Percentiles rank a stretch among this genome's conserved stretches.
Conservation (phyloP, 148 eudicot species). For the Amaranthus palmeri region DNA sequence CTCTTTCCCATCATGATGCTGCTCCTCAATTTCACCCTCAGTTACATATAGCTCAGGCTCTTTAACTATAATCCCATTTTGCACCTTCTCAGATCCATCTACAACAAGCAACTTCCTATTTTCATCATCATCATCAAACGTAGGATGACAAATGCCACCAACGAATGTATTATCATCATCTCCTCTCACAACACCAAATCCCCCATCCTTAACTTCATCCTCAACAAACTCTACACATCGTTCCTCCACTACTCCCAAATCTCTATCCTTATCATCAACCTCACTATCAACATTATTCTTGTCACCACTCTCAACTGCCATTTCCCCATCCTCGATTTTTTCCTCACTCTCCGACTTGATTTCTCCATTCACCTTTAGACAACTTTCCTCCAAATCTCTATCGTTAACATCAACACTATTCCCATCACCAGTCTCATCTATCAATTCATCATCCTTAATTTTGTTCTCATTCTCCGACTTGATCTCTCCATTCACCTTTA, state of each 20-base stretch:
- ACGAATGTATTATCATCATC: conserved; percentile 1
- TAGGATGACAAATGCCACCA: conserved; percentile 9
- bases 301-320: conserved; percentile 11
- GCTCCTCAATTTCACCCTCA: not conserved
- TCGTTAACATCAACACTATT: not conserved
- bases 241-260: not conserved
- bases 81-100: conserved; percentile 19
- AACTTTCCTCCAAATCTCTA: not conserved
- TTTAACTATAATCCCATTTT: not conserved
- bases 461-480: conserved; percentile 9
- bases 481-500: conserved; percentile 16
- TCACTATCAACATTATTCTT: conserved; percentile 6
- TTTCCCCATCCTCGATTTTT: not conserved
- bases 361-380: conserved; percentile 13
- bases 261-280: too few species aligned
- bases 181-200: conserved; percentile 17
- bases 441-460: conserved; percentile 3
- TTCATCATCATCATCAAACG: conserved; percentile 27
- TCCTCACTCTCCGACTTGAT: conserved; percentile 13
- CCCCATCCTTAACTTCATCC: conserved; percentile 10
- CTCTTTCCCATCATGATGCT: too few species aligned
- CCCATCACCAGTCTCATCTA: conserved; percentile 9
- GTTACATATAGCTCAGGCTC: conserved; percentile 5
- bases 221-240: not conserved
- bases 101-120: not conserved